Evolutionary conservation across 108 stramenopile species (phyloP).

Genomic region (Nannochloropsis granulata): DNA sequence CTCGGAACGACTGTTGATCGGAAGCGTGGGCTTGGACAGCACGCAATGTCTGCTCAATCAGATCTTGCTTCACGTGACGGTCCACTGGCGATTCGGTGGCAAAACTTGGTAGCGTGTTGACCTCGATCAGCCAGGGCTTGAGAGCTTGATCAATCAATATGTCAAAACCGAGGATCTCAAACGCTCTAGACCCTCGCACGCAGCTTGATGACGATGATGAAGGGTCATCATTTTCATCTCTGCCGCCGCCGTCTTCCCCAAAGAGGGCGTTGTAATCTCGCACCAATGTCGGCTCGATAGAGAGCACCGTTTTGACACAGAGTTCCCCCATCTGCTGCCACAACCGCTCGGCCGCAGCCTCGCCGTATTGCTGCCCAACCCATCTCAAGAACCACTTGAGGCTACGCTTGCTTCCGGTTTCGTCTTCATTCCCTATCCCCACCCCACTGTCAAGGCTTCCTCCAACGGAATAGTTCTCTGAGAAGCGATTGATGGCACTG

Average conservation of each 20-base stretch:
- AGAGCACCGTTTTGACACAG: conserved; percentile 45
- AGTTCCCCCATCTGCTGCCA: conserved; percentile 49
- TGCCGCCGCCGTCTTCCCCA: background rate
- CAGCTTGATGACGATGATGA: background rate
- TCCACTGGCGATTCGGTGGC: conserved; percentile 45
- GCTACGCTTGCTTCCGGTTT: conserved; percentile 46
- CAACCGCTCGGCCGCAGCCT: conserved; percentile 31
- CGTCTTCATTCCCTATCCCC: background rate
- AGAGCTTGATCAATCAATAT: conserved; percentile 60
- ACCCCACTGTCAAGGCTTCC: background rate
- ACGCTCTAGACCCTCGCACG: conserved; percentile 10
- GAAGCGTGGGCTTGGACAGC: background rate
- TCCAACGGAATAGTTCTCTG: conserved; percentile 13
- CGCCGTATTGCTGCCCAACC: conserved; percentile 33
- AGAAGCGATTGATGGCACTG: conserved; percentile 51
- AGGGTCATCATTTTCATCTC: background rate
- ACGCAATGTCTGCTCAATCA: conserved; percentile 3
- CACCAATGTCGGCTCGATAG: conserved; percentile 46
- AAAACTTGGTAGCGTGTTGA: conserved; percentile 52
- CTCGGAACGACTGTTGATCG: background rate
- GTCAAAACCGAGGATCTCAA: conserved; percentile 67
- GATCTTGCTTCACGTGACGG: conserved; percentile 25
- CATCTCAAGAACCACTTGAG: conserved; percentile 50
- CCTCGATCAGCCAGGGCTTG: conserved; percentile 68
- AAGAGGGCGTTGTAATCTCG: conserved; percentile 43